Evolutionary conservation across 2,329 filamentous ascomycete species (phyloP).

Genomic region (Pseudofabraea citricarpa): DNA sequence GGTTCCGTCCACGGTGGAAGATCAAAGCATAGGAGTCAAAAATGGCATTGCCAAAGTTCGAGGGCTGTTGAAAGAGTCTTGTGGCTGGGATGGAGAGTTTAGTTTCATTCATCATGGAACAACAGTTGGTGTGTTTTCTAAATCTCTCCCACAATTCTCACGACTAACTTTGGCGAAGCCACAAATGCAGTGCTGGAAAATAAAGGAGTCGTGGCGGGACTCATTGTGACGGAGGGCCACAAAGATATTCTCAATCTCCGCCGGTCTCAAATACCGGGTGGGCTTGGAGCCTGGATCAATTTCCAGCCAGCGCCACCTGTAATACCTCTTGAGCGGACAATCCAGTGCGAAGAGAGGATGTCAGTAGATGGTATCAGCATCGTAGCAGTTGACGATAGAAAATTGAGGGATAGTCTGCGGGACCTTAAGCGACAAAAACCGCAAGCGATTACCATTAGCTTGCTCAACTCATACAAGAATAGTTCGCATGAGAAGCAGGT

Average conservation of each 20-base stretch:
- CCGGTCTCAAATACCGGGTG: constrained; percentile 45
- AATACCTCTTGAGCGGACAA: constrained; percentile 41
- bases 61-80: constrained; percentile 31
- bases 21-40: constrained; percentile 43
- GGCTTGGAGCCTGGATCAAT: constrained; percentile 44
- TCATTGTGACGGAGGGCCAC: constrained; percentile 43
- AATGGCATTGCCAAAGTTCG: constrained; percentile 39
- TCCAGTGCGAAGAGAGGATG: constrained; percentile 36
- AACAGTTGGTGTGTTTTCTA: constrained; percentile 29
- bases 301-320: constrained; percentile 41
- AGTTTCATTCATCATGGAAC: constrained; percentile 45
- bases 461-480: constrained; percentile 43
- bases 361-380: neutral
- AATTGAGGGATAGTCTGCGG: constrained; percentile 26
- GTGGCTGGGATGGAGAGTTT: constrained; percentile 38
- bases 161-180: too few relatives aligned
- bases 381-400: neutral
- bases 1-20: constrained; percentile 37
- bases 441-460: constrained; percentile 40
- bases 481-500: constrained; percentile 36
- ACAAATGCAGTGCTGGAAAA: constrained; percentile 46
- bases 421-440: constrained; percentile 34
- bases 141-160: too few relatives aligned
- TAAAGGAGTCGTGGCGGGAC: constrained; percentile 41
- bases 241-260: constrained; percentile 42